Percentiles rank a stretch among this genome's conserved stretches.
phyloP scores from a whole-genome alignment of 2,329 filamentous ascomycete species.

The Stagonosporopsis rhizophila region DNA sequence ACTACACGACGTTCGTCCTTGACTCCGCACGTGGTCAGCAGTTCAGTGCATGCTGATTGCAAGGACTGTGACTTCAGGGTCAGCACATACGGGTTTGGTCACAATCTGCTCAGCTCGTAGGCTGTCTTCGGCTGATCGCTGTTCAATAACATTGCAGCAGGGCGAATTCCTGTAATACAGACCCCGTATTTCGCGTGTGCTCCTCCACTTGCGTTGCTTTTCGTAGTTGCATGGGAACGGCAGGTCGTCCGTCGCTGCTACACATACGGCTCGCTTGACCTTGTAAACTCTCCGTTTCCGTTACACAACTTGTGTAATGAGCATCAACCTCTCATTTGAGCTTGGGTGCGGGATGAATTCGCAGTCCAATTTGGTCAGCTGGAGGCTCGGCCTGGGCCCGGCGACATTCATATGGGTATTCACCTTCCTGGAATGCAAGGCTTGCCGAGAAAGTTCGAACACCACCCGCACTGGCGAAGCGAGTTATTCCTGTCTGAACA shows the following conservation, averaged over 20 bases:
- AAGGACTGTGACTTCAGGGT: not conserved
- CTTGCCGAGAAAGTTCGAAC: slow-evolving; percentile 10
- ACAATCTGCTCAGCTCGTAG: not conserved
- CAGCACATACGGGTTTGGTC: not conserved
- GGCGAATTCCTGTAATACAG: not conserved
- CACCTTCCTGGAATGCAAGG: slow-evolving; percentile 17
- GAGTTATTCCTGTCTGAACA: not conserved
- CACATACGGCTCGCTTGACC: slow-evolving; percentile 14
- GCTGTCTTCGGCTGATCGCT: not conserved
- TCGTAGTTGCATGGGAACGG: not conserved
- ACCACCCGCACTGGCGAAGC: not conserved
- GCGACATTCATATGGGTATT: slow-evolving; percentile 15
- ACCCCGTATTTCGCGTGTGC: not conserved
- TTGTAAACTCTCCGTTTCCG: slow-evolving; percentile 14
- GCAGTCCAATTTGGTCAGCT: not conserved
- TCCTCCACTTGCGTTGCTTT: not conserved
- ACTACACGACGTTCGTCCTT: not conserved
- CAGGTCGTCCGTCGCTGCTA: not conserved
- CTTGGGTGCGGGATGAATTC: slow-evolving; percentile 30
- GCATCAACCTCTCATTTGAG: slow-evolving; percentile 40
- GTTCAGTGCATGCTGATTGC: not conserved
- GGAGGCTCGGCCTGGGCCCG: slow-evolving; percentile 32
- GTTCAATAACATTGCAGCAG: not conserved
- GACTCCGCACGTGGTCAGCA: not conserved
- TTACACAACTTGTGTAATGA: slow-evolving; percentile 42